Evolutionary conservation across 495 filamentous ascomycete species (phyloP).

Genomic region (Tuber umbilicatum): DNA sequence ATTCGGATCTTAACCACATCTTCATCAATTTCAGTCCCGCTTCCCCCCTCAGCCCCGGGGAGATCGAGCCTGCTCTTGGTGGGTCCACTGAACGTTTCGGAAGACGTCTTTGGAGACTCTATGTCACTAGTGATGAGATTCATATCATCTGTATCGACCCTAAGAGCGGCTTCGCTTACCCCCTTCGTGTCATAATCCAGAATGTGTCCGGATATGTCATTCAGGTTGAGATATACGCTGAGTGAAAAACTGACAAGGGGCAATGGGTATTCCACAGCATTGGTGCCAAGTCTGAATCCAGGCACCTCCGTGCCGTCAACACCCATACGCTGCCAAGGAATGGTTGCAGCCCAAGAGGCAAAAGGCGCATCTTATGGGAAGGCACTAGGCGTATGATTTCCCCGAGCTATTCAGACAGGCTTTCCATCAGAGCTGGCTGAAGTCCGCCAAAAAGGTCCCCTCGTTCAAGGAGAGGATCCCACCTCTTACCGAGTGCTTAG

Average conservation of each 20-base stretch:
- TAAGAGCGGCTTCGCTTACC: constrained; percentile 74
- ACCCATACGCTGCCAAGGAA: constrained; percentile 95
- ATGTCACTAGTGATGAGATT: constrained; percentile 95
- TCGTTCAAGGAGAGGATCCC: constrained; percentile 74
- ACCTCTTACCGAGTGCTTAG: constrained; percentile 80
- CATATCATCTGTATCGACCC: constrained; percentile 96
- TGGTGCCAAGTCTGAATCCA: constrained; percentile 87
- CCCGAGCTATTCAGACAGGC: constrained; percentile 97
- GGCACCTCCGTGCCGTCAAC: constrained; percentile 84
- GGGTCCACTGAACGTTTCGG: constrained; percentile 96
- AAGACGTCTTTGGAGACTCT: constrained; percentile 87
- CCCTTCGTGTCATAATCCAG: constrained; percentile 90
- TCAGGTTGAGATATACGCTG: constrained; percentile 93
- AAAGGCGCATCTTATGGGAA: constrained; percentile 98
- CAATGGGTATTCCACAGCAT: constrained; percentile 98
- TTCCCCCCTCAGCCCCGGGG: constrained; percentile 80
- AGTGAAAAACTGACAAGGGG: constrained; percentile 92
- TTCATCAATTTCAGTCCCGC: constrained; percentile 98
- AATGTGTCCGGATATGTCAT: constrained; percentile 99
- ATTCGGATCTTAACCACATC: constrained; percentile 98
- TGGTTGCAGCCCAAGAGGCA: constrained; percentile 98
- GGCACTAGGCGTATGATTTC: constrained; percentile 99
- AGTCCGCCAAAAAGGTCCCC: constrained; percentile 61
- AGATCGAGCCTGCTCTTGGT: constrained; percentile 88
- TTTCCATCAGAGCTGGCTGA: constrained; percentile 88